These are phyloP conservation scores for Kalmusia sp. DNA, from an alignment of 2,329 filamentous ascomycete genomes.

Conservation along the genomic window DNA sequence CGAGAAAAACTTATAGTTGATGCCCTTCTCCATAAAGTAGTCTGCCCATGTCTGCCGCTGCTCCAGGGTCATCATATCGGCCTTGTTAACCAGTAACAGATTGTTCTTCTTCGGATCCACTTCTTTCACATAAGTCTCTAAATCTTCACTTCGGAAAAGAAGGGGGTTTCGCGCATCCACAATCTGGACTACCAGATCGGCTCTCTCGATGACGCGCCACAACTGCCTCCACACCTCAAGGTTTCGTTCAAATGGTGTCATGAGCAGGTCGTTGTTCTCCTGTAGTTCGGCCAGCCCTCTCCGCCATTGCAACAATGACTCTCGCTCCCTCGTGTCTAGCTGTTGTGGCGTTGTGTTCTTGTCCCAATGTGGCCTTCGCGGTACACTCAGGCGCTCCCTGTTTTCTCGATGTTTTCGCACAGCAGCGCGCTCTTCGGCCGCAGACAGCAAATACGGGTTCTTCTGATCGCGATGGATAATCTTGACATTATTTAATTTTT, in stretches of 20 bases:
- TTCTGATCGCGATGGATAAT: conserved; percentile 97
- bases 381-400: conserved; percentile 81
- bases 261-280: conserved; percentile 90
- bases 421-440: conserved; percentile 79
- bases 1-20: conserved; percentile 96
- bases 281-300: conserved; percentile 90
- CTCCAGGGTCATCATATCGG: conserved; percentile 93
- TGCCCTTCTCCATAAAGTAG: conserved; percentile 80
- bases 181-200: conserved; percentile 95
- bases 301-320: conserved; percentile 85
- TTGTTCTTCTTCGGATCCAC: conserved; percentile 89
- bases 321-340: conserved; percentile 79
- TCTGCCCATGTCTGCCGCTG: conserved; percentile 86
- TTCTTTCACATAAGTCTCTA: conserved; percentile 93
- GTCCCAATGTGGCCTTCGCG: conserved; percentile 89
- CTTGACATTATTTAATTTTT: conserved; percentile 99
- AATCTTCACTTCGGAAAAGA: conserved; percentile 90
- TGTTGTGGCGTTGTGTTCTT: conserved; percentile 81
- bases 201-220: conserved; percentile 97
- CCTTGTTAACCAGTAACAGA: conserved; percentile 94
- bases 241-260: conserved; percentile 98
- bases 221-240: conserved; percentile 97
- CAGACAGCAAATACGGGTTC: conserved; percentile 90
- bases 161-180: conserved; percentile 95
- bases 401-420: conserved; percentile 85